Base-by-base conservation (phyloP, 176 grass and related monocot species). In the Miscanthus lutarioriparius region DNA sequence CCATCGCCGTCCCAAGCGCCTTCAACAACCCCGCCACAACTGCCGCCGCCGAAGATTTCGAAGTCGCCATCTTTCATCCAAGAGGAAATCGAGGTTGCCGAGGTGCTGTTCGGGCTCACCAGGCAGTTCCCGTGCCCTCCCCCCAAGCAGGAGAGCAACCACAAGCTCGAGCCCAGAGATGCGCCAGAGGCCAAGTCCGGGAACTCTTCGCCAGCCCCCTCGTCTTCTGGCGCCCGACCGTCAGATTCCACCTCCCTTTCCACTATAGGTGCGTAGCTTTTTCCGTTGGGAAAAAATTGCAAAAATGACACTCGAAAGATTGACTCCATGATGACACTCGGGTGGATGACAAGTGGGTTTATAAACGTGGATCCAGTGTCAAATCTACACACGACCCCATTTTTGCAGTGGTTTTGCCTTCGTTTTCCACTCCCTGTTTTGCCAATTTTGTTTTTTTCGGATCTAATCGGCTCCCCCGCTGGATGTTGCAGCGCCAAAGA, bases 81-180 rank as follows among this genome's bases (percentile, higher is more conserved):
- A 28, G 97, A 99, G 82, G 97, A 99, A 81, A 99, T 99, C 61
- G 97, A 99, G 91, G 93, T 99, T 10, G 97, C 97, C 11, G 97
- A 99, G 91, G 97, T 99, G 38, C 88, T 99, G 28, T 99, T 92
- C 26, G 96, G 96, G 33, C 85, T 99, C 4, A 99, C 93, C 3
- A 83, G 91, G 88, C 97, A 99, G 86, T 94, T 96, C 75, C 88
- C 86, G 2, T 81, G 65, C 27, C 90, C 80, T 23, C 45, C 45
- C 16, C 80, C 88, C 12, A 90, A 88, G 86, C 93, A 91, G 86
- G 86, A 92, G 62, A 83, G 54, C 77, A 91, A 91, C 77, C 80
- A 89, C 78, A 96, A 96, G 79, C 48, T 82, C 8, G 96, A 96
- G 28, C 36, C 47, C 7, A 92, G 83, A 72, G 96, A 96, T 8